Percentiles rank a stretch among this genome's conserved stretches.
Conservation (phyloP, 164 flowering plant genomes). For the Nymphaea colorata region DNA sequence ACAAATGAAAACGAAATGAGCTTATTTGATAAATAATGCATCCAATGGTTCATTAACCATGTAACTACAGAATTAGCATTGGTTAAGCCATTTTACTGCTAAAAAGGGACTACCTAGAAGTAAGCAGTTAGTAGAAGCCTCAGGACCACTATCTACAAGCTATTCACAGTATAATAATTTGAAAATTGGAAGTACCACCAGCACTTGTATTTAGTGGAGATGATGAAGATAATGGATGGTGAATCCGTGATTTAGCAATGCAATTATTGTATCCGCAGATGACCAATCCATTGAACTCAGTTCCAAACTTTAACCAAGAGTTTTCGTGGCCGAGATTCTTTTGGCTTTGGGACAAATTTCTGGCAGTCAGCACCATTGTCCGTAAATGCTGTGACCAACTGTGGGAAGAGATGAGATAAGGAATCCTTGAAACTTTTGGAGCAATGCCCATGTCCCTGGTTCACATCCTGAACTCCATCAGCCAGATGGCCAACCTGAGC, state of each 20-base stretch:
- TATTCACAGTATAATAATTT: not conserved
- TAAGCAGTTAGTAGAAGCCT: not conserved
- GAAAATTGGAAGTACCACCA: not conserved
- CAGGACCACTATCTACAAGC: not conserved
- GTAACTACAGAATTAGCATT: no score
- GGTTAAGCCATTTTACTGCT: no score
- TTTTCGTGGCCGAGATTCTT: not conserved
- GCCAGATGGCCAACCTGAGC: slow-evolving; percentile 56
- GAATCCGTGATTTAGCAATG: not conserved
- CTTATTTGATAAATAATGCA: no score
- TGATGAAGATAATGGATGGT: not conserved
- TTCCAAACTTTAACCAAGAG: not conserved
- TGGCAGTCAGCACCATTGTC: slow-evolving; percentile 24
- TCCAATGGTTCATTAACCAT: no score
- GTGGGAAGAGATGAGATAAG: slow-evolving; percentile 19
- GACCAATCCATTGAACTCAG: not conserved
- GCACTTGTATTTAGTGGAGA: not conserved
- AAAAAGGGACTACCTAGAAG: no score
- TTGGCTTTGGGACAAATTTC: not conserved
- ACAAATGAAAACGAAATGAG: no score
- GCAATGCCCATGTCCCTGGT: slow-evolving; percentile 36
- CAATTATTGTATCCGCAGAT: not conserved
- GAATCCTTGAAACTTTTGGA: slow-evolving; percentile 24
- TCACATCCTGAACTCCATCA: slow-evolving; percentile 40
- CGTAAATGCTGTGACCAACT: slow-evolving; percentile 43